These are phyloP conservation scores for Peniophora sp. DNA, from an alignment of 1,284 basidiomycete genomes.

Conservation along the genomic window DNA sequence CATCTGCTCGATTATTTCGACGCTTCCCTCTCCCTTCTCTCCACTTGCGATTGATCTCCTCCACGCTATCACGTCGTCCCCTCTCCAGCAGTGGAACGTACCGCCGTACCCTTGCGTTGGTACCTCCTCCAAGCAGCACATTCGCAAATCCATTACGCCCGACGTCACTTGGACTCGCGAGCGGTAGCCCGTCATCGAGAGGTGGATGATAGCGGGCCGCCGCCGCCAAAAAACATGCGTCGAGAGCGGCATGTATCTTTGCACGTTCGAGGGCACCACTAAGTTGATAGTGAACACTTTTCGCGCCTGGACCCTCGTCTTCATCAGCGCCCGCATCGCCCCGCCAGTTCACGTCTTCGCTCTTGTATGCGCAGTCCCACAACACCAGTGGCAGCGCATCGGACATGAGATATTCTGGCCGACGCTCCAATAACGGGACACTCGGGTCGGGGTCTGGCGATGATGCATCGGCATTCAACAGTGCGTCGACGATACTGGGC, in stretches of 20 bases:
- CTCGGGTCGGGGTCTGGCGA: conserved; percentile 24
- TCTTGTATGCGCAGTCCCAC: conserved; percentile 83
- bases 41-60: conserved; percentile 75
- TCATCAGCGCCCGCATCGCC: conserved; percentile 38
- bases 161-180: conserved; percentile 26
- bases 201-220: conserved; percentile 38
- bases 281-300: conserved; percentile 50
- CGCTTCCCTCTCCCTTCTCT: conserved; percentile 47
- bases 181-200: conserved; percentile 26
- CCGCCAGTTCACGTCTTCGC: conserved; percentile 68
- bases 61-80: conserved; percentile 61
- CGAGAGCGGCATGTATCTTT: conserved; percentile 48
- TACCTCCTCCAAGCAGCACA: conserved; percentile 71
- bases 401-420: conserved; percentile 92
- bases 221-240: conserved; percentile 56
- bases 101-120: conserved; percentile 46
- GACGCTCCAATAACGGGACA: conserved; percentile 51
- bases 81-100: conserved; percentile 65
- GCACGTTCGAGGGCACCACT: conserved; percentile 50
- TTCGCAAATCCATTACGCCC: conserved; percentile 7
- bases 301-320: conserved; percentile 20
- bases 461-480: conserved; percentile 61
- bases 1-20: too few species aligned
- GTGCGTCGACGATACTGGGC: conserved; percentile 61
- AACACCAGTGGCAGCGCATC: conserved; percentile 86